A percentile compares a stretch with the other conserved stretches of the same genome.
These are phyloP conservation scores for Panicum virgatum DNA, from an alignment of 202 grass and related monocot species.

Conservation along the genomic window DNA sequence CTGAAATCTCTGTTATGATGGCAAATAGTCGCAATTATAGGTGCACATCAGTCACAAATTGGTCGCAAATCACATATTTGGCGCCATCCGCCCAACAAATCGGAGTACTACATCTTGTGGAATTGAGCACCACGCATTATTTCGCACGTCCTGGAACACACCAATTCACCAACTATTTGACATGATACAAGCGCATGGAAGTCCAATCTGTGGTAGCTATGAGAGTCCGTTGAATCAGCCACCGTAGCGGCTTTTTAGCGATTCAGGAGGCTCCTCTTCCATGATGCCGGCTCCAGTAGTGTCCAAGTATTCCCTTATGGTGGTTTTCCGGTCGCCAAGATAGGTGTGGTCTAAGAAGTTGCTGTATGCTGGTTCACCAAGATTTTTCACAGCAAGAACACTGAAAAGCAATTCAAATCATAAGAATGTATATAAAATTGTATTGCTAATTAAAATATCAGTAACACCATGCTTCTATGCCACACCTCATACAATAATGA, in stretches of 20 bases:
- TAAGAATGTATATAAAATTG: background rate
- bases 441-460: background rate
- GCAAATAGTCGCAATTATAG: background rate
- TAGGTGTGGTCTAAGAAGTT: conserved; percentile 93
- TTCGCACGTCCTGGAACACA: background rate
- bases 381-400: conserved; percentile 83
- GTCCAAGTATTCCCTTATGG: conserved; percentile 60
- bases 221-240: conserved; percentile 42
- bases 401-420: conserved; percentile 46
- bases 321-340: conserved; percentile 76
- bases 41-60: conserved; percentile 31
- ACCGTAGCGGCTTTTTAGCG: conserved; percentile 73
- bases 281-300: conserved; percentile 73
- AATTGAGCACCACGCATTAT: conserved; percentile 29
- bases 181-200: background rate
- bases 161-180: background rate
- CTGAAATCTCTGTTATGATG: background rate
- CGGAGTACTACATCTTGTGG: background rate
- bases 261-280: conserved; percentile 87
- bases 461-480: background rate
- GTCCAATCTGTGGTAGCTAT: conserved; percentile 8
- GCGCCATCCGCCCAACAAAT: background rate
- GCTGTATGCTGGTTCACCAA: conserved; percentile 66
- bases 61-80: background rate
- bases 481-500: conserved; percentile 28